phyloP scores from a whole-genome alignment of 208 protist species.

The Trypanosoma theileri region DNA sequence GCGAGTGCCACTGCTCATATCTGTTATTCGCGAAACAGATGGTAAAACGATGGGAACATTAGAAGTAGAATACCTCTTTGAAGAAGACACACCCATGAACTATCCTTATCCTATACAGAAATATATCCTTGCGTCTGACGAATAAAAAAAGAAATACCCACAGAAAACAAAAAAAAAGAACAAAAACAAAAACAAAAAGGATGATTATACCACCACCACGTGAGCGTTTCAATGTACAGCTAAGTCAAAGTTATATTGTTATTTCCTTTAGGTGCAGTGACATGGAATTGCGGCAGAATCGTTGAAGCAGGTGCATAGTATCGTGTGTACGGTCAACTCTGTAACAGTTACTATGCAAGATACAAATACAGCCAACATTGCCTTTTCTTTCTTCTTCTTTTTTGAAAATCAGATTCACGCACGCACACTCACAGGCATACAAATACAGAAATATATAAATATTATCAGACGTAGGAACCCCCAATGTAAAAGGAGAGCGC shows the following conservation, averaged over 20 bases:
- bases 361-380: too few species aligned
- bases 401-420: too few species aligned
- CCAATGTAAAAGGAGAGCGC: background rate
- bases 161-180: constrained; percentile 6
- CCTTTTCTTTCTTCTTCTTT: too few species aligned
- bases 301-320: too few species aligned
- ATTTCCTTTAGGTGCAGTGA: too few species aligned
- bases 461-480: background rate
- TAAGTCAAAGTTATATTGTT: too few species aligned
- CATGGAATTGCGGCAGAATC: too few species aligned
- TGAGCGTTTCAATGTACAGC: too few species aligned
- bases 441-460: too few species aligned
- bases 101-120: background rate
- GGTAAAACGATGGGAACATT: constrained; percentile 35
- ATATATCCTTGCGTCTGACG: background rate
- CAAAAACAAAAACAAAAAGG: constrained; percentile 9
- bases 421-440: too few species aligned
- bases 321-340: too few species aligned
- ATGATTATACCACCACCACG: background rate
- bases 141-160: background rate
- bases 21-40: constrained; percentile 35
- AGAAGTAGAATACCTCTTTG: background rate
- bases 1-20: constrained; percentile 19
- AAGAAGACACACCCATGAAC: constrained; percentile 25
- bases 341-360: too few species aligned